These are phyloP conservation scores for Mycena indigotica DNA, from an alignment of 768 basidiomycete species.

Conservation along the genomic window DNA sequence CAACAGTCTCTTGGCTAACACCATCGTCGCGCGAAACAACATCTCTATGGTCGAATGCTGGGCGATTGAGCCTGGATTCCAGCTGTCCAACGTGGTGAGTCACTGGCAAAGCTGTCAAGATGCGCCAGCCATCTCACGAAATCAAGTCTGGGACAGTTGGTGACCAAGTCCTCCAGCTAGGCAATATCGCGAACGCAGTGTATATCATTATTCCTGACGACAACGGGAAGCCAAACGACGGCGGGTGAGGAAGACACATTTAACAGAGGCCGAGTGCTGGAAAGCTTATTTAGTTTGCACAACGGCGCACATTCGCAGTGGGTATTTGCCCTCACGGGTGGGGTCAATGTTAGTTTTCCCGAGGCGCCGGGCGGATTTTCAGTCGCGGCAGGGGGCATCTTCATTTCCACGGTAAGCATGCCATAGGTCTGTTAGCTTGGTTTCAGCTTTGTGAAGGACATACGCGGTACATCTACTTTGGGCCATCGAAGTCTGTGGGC, in stretches of 20 bases:
- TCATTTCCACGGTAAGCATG: constrained; percentile 24
- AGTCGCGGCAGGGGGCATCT: constrained; percentile 21
- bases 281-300: constrained; percentile 11
- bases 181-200: constrained; percentile 19
- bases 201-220: constrained; percentile 23
- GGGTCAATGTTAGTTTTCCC: constrained; percentile 22
- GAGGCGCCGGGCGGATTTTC: constrained; percentile 21
- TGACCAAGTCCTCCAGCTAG: constrained; percentile 23
- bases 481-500: constrained; percentile 25
- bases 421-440: no score
- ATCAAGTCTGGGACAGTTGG: constrained; percentile 22
- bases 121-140: constrained; percentile 3
- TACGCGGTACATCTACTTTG: constrained; percentile 20
- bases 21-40: constrained; percentile 22
- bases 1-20: constrained; percentile 23
- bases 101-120: constrained; percentile 4
- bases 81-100: constrained; percentile 24
- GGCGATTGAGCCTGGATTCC: constrained; percentile 23
- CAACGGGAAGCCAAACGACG: constrained; percentile 24
- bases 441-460: no score
- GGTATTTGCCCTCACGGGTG: constrained; percentile 25
- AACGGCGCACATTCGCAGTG: constrained; percentile 25
- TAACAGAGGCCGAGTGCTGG: constrained; percentile 10
- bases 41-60: constrained; percentile 25
- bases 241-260: constrained; percentile 18